A percentile compares a stretch with the other conserved stretches of the same genome.
Evolutionary conservation across 768 basidiomycete genomes (phyloP).

Genomic region (Pulveroboletus sp.): DNA sequence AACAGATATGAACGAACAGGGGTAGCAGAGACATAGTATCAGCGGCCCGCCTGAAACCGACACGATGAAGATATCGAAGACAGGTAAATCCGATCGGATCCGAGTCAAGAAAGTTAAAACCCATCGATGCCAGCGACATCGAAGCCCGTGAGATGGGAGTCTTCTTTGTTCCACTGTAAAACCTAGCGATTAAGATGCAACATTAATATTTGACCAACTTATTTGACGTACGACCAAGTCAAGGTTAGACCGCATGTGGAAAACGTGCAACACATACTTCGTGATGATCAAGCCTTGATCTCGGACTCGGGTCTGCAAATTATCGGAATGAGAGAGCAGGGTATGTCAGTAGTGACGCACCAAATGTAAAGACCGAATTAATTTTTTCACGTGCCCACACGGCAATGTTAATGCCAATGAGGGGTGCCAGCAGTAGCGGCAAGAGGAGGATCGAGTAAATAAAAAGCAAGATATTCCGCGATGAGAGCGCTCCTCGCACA

Average conservation of each 20-base stretch:
- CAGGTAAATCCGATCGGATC: no score
- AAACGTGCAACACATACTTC: conserved; percentile 41
- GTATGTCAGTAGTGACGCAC: conserved; percentile 37
- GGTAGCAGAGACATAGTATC: no score
- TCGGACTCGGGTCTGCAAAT: conserved; percentile 59
- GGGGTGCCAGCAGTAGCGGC: conserved; percentile 69
- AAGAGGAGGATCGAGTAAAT: conserved; percentile 75
- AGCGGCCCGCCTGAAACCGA: no score
- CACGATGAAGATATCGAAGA: no score
- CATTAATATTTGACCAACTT: no score
- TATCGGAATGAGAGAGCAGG: neutral
- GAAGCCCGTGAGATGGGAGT: no score
- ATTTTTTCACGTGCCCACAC: conserved; percentile 78
- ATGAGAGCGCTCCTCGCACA: conserved; percentile 53
- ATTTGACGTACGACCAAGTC: conserved; percentile 33
- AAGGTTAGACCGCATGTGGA: neutral
- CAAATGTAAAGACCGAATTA: conserved; percentile 90
- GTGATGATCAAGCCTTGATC: conserved; percentile 72
- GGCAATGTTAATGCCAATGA: conserved; percentile 78
- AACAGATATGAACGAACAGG: no score
- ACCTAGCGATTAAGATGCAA: no score
- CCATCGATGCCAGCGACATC: no score
- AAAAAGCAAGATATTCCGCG: conserved; percentile 71
- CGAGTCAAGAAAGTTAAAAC: no score
- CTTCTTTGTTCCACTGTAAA: no score